Base-by-base conservation (phyloP, 495 filamentous ascomycete genomes). In the Penicillium nucicola region DNA sequence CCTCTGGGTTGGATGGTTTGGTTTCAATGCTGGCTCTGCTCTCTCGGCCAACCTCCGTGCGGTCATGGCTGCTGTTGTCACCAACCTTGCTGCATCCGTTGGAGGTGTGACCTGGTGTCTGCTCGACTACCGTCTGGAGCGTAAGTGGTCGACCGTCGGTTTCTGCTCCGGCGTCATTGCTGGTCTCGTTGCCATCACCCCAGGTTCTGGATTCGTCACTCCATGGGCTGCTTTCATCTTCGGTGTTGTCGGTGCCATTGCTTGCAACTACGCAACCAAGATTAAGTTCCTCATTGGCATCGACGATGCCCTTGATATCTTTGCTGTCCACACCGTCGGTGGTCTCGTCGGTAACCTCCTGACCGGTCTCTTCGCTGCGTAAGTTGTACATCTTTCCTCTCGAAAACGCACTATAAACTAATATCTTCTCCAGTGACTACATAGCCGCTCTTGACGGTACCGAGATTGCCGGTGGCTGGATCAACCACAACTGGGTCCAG, bases 1-100 rank as follows among this genome's bases (percentile, higher is more conserved):
- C 77, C 85, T 98, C 37, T 98, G 93, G 93, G 90, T 97, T 40
- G 93, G 93, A 22, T 98, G 93, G 93, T 97, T 97, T 65, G 93
- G 93, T 42, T 98, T 98, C 82, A 98, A 98, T 64, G 93, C 88
- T 45, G 93, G 93, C 50, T 89, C 85, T 18, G 93, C 92, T n/a
- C 78, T 96, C 33, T 79, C 83, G 35, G 92, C 91, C 52, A 97
- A 95, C 71, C 70, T 95, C 69, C 86, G 93, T 23, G 58, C 93
- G 47, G 76, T 79, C 31, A 81, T 81, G 78, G 78, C 78, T 38
- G 77, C 77, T 17, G 76, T 80, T n/a, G 75, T 78, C 20, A 81
- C 78, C 44, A 81, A 81, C 59, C 62, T 81, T 17, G 74, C 78
- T 45, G 78, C 78, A 35, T 72, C 73, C 1, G 75, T 92, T 31